phyloP scores from a whole-genome alignment of 2,329 filamentous ascomycete species.

The Xylaria sp. region DNA sequence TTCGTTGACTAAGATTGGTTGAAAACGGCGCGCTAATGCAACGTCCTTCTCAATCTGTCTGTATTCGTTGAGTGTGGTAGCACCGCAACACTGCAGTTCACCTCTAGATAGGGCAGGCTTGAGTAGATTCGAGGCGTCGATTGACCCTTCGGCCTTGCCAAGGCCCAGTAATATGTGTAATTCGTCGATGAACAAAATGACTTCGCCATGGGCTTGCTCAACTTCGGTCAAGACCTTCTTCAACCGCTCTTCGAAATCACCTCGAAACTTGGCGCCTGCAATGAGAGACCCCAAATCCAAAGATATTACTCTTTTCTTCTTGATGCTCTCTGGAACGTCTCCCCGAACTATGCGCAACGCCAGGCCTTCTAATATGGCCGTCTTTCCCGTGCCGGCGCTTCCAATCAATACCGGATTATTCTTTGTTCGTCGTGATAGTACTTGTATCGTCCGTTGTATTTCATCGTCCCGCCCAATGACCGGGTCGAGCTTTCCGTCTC shows the following conservation, averaged over 20 bases:
- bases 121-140: conserved; percentile 93
- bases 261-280: conserved; percentile 92
- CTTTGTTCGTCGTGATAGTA: conserved; percentile 91
- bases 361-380: conserved; percentile 89
- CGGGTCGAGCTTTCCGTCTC: conserved; percentile 90
- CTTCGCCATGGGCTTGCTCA: conserved; percentile 84
- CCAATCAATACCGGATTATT: conserved; percentile 97
- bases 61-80: conserved; percentile 93
- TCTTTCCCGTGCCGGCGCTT: conserved; percentile 91
- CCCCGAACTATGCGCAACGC: conserved; percentile 90
- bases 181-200: conserved; percentile 96
- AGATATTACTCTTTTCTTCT: conserved; percentile 89
- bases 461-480: conserved; percentile 93
- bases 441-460: conserved; percentile 93
- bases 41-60: conserved; percentile 95
- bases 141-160: conserved; percentile 94
- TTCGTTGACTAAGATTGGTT: conserved; percentile 93
- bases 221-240: conserved; percentile 94
- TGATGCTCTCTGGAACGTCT: conserved; percentile 95
- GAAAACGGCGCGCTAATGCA: conserved; percentile 89
- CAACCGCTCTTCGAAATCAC: conserved; percentile 93
- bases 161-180: conserved; percentile 90
- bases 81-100: conserved; percentile 93
- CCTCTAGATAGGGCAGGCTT: conserved; percentile 94
- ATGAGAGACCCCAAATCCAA: conserved; percentile 93